Percentiles rank a stretch among this genome's conserved stretches.
Evolutionary conservation across 371 early-diverging fungal genomes (phyloP).

Genomic region (Furculomyces boomerangus): DNA sequence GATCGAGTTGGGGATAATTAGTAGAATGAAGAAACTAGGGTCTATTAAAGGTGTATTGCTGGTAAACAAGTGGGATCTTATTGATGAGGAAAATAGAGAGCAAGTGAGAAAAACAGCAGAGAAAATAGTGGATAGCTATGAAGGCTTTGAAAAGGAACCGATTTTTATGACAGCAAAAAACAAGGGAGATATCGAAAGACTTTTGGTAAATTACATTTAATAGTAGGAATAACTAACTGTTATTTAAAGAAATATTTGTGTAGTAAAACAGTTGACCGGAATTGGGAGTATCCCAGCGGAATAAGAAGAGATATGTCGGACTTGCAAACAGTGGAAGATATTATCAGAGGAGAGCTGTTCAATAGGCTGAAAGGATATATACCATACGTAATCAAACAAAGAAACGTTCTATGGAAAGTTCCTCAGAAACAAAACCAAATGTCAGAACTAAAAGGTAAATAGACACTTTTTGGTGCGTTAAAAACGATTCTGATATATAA

Average conservation of each 20-base stretch:
- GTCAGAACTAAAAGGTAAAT: too few relatives aligned
- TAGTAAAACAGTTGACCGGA: conserved; percentile 23
- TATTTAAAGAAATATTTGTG: conserved; percentile 28
- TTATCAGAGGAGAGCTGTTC: conserved; percentile 51
- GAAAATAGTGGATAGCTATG: conserved; percentile 14
- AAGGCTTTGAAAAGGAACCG: conserved; percentile 15
- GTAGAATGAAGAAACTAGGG: conserved; percentile 20
- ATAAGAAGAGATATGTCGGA: conserved; percentile 42
- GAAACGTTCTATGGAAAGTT: conserved; percentile 53
- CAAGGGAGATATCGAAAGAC: conserved; percentile 9
- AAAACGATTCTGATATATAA: conserved; percentile 31
- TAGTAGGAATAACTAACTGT: background rate
- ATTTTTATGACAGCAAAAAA: conserved; percentile 31
- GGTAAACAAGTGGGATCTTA: conserved; percentile 51
- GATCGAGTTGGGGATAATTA: conserved; percentile 37
- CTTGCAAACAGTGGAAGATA: conserved; percentile 44
- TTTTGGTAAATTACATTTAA: background rate
- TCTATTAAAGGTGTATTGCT: conserved; percentile 38
- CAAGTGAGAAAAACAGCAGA: conserved; percentile 20
- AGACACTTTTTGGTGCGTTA: conserved; percentile 23
- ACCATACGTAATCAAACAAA: conserved; percentile 42
- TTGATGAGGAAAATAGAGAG: conserved; percentile 21
- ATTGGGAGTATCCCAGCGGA: conserved; percentile 41
- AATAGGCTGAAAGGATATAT: conserved; percentile 34
- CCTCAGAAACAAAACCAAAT: too few relatives aligned